Conservation (phyloP, 106 monocot species). For the Dendrobium catenatum region DNA sequence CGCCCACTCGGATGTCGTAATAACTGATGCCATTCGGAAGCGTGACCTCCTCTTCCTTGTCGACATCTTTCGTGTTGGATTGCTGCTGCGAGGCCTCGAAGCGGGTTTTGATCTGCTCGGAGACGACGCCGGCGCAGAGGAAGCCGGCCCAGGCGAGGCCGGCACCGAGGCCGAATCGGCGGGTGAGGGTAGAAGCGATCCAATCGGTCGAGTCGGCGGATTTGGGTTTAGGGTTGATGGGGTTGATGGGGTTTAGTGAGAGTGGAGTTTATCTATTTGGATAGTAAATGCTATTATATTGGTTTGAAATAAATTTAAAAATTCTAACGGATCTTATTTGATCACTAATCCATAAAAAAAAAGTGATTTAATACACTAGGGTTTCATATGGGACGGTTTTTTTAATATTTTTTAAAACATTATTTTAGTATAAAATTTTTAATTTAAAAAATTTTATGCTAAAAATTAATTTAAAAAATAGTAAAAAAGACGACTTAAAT, state of each 20-base stretch:
- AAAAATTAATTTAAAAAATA: no score
- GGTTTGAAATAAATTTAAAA: no score
- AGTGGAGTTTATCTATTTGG: neutral
- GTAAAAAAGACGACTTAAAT: no score
- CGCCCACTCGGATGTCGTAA: conserved; percentile 65
- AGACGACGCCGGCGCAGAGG: conserved; percentile 73
- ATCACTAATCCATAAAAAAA: no score
- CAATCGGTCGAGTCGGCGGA: conserved; percentile 76
- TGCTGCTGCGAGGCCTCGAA: conserved; percentile 67
- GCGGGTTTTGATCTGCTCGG: conserved; percentile 92
- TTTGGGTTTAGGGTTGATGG: neutral
- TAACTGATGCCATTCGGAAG: conserved; percentile 87
- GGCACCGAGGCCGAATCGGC: conserved; percentile 88
- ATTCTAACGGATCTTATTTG: no score
- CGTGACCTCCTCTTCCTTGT: conserved; percentile 55
- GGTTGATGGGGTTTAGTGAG: conserved; percentile 1
- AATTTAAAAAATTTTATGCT: no score
- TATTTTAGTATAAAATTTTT: no score
- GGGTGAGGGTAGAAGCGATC: conserved; percentile 69
- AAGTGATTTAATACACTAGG: no score
- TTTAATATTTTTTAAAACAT: no score
- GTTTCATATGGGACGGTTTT: no score
- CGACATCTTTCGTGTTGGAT: conserved; percentile 65
- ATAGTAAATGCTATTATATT: no score
- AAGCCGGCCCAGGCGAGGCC: conserved; percentile 94